These are phyloP conservation scores for Polytrichum formosum DNA, from an alignment of 225 moss, liverwort and hornwort genomes.

Conservation along the genomic window DNA sequence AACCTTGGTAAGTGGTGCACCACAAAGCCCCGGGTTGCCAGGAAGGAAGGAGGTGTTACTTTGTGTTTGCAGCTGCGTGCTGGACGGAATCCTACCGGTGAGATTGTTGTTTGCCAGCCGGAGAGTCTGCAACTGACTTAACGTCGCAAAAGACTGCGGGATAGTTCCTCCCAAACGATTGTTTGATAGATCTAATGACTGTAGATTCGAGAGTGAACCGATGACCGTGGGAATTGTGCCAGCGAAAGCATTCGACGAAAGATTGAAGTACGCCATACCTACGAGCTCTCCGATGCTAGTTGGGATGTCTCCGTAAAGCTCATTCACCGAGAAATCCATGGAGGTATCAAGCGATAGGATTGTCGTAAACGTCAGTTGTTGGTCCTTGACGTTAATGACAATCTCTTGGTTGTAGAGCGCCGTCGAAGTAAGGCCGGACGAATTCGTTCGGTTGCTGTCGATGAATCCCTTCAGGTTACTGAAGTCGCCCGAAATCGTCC, in stretches of 20 bases:
- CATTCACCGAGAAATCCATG: constrained; percentile 19
- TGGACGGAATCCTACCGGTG: constrained; percentile 14
- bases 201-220: constrained; percentile 13
- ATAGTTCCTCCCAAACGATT: constrained; percentile 18
- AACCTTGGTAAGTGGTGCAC: constrained; percentile 14
- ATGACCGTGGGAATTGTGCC: constrained; percentile 29
- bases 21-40: constrained; percentile 24
- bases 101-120: constrained; percentile 19
- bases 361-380: constrained; percentile 13
- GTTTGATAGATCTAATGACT: constrained; percentile 18
- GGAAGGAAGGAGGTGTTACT: background rate
- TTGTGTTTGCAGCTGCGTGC: constrained; percentile 19
- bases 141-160: constrained; percentile 8
- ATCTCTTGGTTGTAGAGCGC: constrained; percentile 23
- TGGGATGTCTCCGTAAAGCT: constrained; percentile 20
- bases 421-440: background rate
- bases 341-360: constrained; percentile 24
- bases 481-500: constrained; percentile 19
- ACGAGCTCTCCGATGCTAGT: constrained; percentile 6
- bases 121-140: constrained; percentile 9
- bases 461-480: constrained; percentile 23
- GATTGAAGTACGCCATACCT: constrained; percentile 23
- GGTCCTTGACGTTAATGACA: constrained; percentile 19
- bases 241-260: constrained; percentile 33
- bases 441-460: constrained; percentile 15